A percentile compares a stretch with the other conserved stretches of the same genome.
Evolutionary conservation across 75 land plant species (phyloP).

Genomic region (Ceratopteris richardii): DNA sequence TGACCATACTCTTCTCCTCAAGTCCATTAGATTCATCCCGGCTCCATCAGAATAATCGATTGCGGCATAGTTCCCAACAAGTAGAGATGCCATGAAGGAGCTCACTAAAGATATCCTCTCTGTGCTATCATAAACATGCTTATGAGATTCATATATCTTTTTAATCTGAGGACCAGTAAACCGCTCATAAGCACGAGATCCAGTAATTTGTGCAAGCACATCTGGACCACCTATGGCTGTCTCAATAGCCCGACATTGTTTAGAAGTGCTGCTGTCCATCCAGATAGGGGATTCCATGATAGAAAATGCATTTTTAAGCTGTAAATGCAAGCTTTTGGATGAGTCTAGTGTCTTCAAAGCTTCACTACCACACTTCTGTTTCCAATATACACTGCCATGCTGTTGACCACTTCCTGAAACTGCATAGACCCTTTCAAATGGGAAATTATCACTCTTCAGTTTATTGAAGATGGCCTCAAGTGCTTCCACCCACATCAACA

Average conservation of each 20-base stretch:
- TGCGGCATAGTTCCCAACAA: slow-evolving; percentile 77
- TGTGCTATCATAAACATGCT: slow-evolving; percentile 52
- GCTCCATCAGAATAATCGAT: slow-evolving; percentile 95
- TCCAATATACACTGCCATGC: slow-evolving; percentile 99
- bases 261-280: slow-evolving; percentile 95
- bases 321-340: slow-evolving; percentile 33
- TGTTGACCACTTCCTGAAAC: slow-evolving; percentile 99
- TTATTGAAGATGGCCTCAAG: slow-evolving; percentile 68
- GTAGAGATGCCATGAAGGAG: slow-evolving; percentile 92
- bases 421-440: slow-evolving; percentile 61
- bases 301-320: slow-evolving; percentile 74
- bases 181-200: slow-evolving; percentile 86
- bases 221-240: slow-evolving; percentile 76
- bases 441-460: slow-evolving; percentile 40
- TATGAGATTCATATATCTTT: slow-evolving; percentile 58
- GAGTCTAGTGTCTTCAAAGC: slow-evolving; percentile 43
- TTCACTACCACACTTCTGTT: slow-evolving; percentile 30
- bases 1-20: slow-evolving; percentile 66
- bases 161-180: slow-evolving; percentile 91
- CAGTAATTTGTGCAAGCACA: slow-evolving; percentile 58
- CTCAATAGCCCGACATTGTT: slow-evolving; percentile 84
- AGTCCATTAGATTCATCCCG: slow-evolving; percentile 97
- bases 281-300: slow-evolving; percentile 77
- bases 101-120: slow-evolving; percentile 96
- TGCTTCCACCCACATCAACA: slow-evolving; percentile 97